Evolutionary conservation across 2,329 filamentous ascomycete genomes (phyloP).

Genomic region (Beauveria sp.): DNA sequence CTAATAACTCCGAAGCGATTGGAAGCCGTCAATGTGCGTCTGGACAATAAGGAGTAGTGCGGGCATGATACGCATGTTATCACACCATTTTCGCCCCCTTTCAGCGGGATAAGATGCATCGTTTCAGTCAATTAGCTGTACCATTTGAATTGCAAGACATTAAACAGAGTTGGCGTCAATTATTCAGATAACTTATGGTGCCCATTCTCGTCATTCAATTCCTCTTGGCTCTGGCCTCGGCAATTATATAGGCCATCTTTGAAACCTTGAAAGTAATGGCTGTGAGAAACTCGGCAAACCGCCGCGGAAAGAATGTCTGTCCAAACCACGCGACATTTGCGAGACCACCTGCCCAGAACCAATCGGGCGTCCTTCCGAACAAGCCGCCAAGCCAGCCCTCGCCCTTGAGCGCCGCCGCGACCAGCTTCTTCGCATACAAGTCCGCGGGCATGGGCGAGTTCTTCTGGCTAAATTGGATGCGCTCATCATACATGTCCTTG

Average conservation of each 20-base stretch:
- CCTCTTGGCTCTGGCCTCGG: slow-evolving; percentile 19
- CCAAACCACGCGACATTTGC: background rate
- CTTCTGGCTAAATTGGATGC: slow-evolving; percentile 42
- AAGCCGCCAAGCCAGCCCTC: slow-evolving; percentile 22
- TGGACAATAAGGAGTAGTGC: background rate
- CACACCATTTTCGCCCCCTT: background rate
- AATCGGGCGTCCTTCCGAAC: slow-evolving; percentile 16
- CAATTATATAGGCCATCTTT: slow-evolving; percentile 18
- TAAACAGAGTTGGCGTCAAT: background rate
- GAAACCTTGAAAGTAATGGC: slow-evolving; percentile 24
- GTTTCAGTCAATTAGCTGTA: no score
- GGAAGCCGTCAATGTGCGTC: background rate
- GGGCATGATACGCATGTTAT: no score
- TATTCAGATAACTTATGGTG: no score
- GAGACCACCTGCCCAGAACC: slow-evolving; percentile 14
- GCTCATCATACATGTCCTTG: slow-evolving; percentile 36
- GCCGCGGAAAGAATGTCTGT: slow-evolving; percentile 16
- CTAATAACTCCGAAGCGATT: no score
- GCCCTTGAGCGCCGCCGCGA: slow-evolving; percentile 33
- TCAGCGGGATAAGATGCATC: background rate
- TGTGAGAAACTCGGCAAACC: slow-evolving; percentile 22
- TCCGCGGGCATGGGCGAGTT: slow-evolving; percentile 35
- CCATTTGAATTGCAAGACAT: background rate
- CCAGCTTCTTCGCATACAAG: slow-evolving; percentile 35
- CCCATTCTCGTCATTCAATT: slow-evolving; percentile 5